Evolutionary conservation across 2,329 filamentous ascomycete species (phyloP).

Genomic region (Clonostachys rosea): DNA sequence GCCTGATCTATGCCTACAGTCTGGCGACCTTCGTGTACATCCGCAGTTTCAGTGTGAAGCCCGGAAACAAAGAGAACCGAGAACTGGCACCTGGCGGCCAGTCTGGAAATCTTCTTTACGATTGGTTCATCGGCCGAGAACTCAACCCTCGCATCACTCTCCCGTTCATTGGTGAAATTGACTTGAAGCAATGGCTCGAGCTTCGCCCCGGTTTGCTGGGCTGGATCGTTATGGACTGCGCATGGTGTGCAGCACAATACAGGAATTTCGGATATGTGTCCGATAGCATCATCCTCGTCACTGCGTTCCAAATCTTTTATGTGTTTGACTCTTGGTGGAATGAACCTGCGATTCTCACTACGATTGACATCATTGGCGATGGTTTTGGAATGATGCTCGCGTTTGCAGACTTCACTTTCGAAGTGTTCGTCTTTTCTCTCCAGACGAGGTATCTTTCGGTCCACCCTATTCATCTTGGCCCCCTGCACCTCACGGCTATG

Average conservation of each 20-base stretch:
- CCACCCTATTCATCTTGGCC: conserved; percentile 76
- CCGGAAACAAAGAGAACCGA: conserved; percentile 66
- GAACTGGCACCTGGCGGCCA: conserved; percentile 79
- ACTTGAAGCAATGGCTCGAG: conserved; percentile 88
- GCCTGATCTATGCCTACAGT: conserved; percentile 69
- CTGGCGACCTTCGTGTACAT: conserved; percentile 78
- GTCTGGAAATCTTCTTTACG: conserved; percentile 82
- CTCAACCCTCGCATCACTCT: conserved; percentile 82
- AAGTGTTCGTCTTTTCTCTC: conserved; percentile 83
- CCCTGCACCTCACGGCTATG: conserved; percentile 59
- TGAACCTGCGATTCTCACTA: conserved; percentile 85
- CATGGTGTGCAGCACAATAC: conserved; percentile 86
- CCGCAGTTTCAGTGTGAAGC: conserved; percentile 74
- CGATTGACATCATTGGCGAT: conserved; percentile 89
- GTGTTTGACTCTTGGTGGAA: conserved; percentile 81
- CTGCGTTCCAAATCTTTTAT: conserved; percentile 75
- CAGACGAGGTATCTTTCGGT: conserved; percentile 81
- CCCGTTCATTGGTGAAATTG: conserved; percentile 77
- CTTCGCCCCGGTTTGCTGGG: conserved; percentile 87
- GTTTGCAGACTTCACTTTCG: conserved; percentile 90
- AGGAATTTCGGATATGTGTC: conserved; percentile 77
- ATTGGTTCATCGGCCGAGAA: conserved; percentile 96
- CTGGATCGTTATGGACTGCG: conserved; percentile 81
- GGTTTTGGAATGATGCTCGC: conserved; percentile 94
- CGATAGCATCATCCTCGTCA: conserved; percentile 79